Evolutionary conservation across 2,329 filamentous ascomycete genomes (phyloP).

Genomic region (Trichoderma sp.): DNA sequence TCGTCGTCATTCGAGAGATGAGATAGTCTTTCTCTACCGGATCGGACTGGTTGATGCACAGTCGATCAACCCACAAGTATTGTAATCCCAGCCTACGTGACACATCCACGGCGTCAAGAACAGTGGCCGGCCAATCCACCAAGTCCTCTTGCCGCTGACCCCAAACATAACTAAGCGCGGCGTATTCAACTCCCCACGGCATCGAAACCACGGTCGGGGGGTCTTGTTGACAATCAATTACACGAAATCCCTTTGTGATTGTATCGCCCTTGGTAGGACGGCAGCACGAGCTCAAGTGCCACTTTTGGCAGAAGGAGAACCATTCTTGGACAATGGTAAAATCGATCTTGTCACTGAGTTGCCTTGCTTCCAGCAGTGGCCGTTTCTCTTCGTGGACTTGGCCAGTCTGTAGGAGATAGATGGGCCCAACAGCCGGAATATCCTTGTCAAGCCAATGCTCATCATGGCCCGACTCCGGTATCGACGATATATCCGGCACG

Average conservation of each 20-base stretch:
- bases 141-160: conserved; percentile 29
- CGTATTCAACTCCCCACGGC: conserved; percentile 33
- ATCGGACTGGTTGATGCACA: conserved; percentile 50
- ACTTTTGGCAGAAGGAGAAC: conserved; percentile 3
- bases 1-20: conserved; percentile 20
- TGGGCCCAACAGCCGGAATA: conserved; percentile 19
- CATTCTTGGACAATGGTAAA: conserved; percentile 9
- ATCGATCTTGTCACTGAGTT: not conserved
- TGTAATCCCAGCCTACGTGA: conserved; percentile 46
- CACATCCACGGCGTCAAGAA: conserved; percentile 47
- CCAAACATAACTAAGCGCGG: conserved; percentile 50
- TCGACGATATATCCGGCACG: conserved; percentile 12
- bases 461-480: conserved; percentile 1
- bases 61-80: conserved; percentile 50
- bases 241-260: conserved; percentile 4
- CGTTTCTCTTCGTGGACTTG: not conserved
- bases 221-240: conserved; percentile 12
- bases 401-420: conserved; percentile 8
- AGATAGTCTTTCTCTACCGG: conserved; percentile 32
- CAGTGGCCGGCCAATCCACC: conserved; percentile 36
- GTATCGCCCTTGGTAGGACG: not conserved
- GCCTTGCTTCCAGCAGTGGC: not conserved
- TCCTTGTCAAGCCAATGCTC: conserved; percentile 21
- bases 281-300: conserved; percentile 2
- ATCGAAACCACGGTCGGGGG: not conserved